phyloP scores from a whole-genome alignment of 495 filamentous ascomycete species.

The Friedmanniomyces endolithicus region DNA sequence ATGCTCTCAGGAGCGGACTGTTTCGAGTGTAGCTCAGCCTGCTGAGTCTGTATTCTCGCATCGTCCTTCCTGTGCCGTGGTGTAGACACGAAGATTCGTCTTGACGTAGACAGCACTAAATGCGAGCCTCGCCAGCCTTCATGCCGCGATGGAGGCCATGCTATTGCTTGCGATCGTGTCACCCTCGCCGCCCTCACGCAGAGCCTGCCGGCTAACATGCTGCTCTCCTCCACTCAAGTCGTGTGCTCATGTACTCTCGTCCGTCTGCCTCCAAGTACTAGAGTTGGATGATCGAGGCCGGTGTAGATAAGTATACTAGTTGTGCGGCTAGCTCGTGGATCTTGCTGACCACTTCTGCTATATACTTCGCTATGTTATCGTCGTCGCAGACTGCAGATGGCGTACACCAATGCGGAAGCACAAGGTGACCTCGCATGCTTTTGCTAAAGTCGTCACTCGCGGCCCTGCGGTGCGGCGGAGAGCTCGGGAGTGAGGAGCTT shows the following conservation, averaged over 20 bases:
- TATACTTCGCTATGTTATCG: too few relatives aligned
- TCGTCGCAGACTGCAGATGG: too few relatives aligned
- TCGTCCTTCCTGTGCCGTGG: constrained; percentile 31
- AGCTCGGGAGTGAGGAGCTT: neutral
- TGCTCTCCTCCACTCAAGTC: neutral
- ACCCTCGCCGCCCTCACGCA: constrained; percentile 5
- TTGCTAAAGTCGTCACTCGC: neutral
- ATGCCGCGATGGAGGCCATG: neutral
- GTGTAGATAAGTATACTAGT: neutral
- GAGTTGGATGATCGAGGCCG: neutral
- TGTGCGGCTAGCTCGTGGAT: too few relatives aligned
- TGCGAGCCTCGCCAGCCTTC: neutral
- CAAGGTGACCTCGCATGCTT: too few relatives aligned
- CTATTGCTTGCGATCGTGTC: neutral
- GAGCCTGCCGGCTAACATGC: constrained; percentile 15
- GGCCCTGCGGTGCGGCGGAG: neutral
- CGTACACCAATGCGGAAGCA: too few relatives aligned
- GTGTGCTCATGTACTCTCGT: neutral
- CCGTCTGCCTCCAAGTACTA: neutral
- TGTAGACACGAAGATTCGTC: constrained; percentile 27
- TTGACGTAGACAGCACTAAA: neutral
- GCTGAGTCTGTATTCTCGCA: constrained; percentile 17
- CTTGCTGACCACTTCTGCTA: too few relatives aligned
- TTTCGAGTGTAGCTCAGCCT: constrained; percentile 11
- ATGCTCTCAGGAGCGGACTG: constrained; percentile 13